These are phyloP conservation scores for Ambrosiella cleistominuta DNA, from an alignment of 2,329 filamentous ascomycete genomes.

Conservation along the genomic window DNA sequence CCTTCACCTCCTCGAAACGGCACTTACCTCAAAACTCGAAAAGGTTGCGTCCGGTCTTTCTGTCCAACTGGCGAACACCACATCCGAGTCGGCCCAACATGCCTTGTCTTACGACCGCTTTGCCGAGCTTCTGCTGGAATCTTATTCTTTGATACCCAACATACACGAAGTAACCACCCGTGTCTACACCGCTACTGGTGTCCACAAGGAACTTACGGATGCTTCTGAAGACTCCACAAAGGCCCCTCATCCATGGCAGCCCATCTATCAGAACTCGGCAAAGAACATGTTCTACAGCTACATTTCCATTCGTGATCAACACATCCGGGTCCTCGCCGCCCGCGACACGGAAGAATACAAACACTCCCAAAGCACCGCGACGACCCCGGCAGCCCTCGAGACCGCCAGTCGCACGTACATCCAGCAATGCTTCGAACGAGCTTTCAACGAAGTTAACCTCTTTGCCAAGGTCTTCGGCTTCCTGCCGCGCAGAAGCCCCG, in stretches of 20 bases:
- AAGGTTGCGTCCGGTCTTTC: slow-evolving; percentile 37
- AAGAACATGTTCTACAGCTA: slow-evolving; percentile 38
- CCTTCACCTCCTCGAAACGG: slow-evolving; percentile 42
- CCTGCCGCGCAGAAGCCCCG: slow-evolving; percentile 34
- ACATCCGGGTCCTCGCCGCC: slow-evolving; percentile 34
- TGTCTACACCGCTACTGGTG: slow-evolving; percentile 35
- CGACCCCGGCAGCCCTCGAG: slow-evolving; percentile 31
- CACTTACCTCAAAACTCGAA: slow-evolving; percentile 34
- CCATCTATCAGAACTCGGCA: slow-evolving; percentile 35
- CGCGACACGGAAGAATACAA: slow-evolving; percentile 37
- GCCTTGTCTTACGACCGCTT: slow-evolving; percentile 43
- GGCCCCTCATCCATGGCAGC: background rate
- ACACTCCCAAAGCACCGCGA: slow-evolving; percentile 22
- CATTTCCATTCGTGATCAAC: slow-evolving; percentile 33
- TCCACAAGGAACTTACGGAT: slow-evolving; percentile 24
- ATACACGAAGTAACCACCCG: slow-evolving; percentile 33
- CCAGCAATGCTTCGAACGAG: slow-evolving; percentile 42
- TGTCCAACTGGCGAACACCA: slow-evolving; percentile 34
- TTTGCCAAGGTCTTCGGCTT: slow-evolving; percentile 39
- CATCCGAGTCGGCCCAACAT: slow-evolving; percentile 41
- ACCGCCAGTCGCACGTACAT: slow-evolving; percentile 39
- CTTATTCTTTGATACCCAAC: slow-evolving; percentile 38
- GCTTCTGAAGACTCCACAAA: slow-evolving; percentile 22
- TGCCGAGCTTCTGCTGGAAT: slow-evolving; percentile 38
- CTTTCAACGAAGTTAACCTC: slow-evolving; percentile 35